Base-by-base conservation (phyloP, 1,284 basidiomycete genomes). In the Meripilus lineatus region DNA sequence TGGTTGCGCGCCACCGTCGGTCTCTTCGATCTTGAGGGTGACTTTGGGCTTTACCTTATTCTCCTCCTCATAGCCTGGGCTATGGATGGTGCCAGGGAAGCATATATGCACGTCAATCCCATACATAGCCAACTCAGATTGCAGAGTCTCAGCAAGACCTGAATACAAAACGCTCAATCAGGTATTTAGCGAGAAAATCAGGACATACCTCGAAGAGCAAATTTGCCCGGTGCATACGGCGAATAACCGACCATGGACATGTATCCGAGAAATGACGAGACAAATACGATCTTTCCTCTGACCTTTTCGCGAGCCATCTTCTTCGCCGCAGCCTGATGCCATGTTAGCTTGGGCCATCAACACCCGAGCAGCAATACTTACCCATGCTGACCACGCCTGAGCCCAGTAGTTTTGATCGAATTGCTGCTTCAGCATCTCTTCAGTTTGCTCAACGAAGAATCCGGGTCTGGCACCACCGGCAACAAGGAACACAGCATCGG, bases 81-180 rank as follows among this genome's bases (percentile, higher is more conserved):
- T 84, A 48, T 75, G 76, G 66, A 98, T 96, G 0, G 90, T 93
- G 1, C 77, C 79, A 0, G 93, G 93, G 67, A 93, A 88, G 67
- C 84, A 93, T 42, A 93, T 79, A 55, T 95, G 93, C 1, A 94
- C 80, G 35, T 73, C 69, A 58, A 94, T 89, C 42, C 74, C 77
- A 59, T 93, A 91, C 1, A 96, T 69, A 47, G 83, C 66, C 42
- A 94, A 69, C 59, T 98, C 94, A 36, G 81, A 85, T 13, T 89
- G 83, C 15, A 98, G 72, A 0, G 84, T 75, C 54, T 98, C 94
- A 8, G 91, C 90, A 1, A 97, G 77, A 25, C 88, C 91, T 91
- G 55, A 4, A 25, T 22, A 17, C 22, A 14, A 38, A 15, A 21
- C 23, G 18, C 13, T 30, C 13, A n/a, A 37, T 32, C 40, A 46